Evolutionary conservation across 495 filamentous ascomycete species (phyloP).

Genomic region (Penicillium chermesinum): DNA sequence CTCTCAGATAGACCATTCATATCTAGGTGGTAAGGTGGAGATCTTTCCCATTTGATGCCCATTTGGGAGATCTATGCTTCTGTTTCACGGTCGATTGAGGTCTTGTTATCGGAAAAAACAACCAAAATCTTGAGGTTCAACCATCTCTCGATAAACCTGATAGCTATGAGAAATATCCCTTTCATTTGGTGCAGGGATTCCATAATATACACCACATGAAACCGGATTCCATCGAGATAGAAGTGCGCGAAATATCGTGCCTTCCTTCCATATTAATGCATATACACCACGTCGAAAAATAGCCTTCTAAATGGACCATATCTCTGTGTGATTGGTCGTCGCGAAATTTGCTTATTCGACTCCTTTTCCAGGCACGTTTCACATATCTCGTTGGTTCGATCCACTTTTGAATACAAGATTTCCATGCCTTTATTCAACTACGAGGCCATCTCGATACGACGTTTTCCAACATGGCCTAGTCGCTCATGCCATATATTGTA

Average conservation of each 20-base stretch:
- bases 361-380: no score
- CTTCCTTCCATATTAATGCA: slow-evolving; percentile 1
- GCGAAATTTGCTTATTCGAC: slow-evolving; percentile 4
- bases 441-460: background rate
- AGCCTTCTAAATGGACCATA: slow-evolving; percentile 2
- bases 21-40: background rate
- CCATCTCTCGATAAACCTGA: background rate
- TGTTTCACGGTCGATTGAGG: background rate
- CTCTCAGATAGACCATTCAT: slow-evolving; percentile 7
- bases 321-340: background rate
- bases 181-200: background rate
- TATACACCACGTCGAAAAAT: slow-evolving; percentile 4
- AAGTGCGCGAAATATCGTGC: slow-evolving; percentile 4
- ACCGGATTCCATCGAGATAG: slow-evolving; percentile 8
- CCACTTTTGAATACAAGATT: no score
- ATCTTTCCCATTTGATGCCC: background rate
- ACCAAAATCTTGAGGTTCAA: slow-evolving; percentile 1
- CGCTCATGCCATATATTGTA: background rate
- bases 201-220: background rate
- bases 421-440: background rate
- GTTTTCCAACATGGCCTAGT: background rate
- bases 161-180: background rate
- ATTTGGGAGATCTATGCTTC: background rate
- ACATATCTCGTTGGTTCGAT: no score
- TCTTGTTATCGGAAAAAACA: slow-evolving; percentile 5